Evolutionary conservation across 768 basidiomycete species (phyloP), one percentile per base, ranked within the genome.

Genomic region (Serendipita sp.): DNA sequence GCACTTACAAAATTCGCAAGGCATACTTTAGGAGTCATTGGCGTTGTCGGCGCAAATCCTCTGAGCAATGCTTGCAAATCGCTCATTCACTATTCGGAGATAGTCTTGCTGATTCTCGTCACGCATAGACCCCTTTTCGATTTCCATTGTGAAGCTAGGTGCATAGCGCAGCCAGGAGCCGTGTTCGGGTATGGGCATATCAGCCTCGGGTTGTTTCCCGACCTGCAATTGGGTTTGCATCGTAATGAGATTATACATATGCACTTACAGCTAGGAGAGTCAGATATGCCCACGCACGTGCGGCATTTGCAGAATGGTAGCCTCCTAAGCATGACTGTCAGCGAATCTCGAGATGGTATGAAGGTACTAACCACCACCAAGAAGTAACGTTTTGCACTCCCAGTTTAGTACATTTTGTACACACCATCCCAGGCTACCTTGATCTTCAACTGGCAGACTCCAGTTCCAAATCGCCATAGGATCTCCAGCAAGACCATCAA

Each of bases 401-500:
- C 87, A 87, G 14, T 71, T 66, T 2, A 78, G 74, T 16, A 82
- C 74, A 14, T 74, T 74, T 2, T 75, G 71, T 0, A 88, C 66
- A 66, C 78, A 85, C 88, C 86, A 87, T 3, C 84, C 82, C 62
- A 93, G 71, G 0, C 82, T 84, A 0, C 90, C 86, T 60, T 71
- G 71, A 2, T 69, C 72, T 43, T 78, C 76, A 2, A 72, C 72
- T 7, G 76, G 80, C 28, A 90, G 71, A 3, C 79, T 76, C 83
- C 85, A 84, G 70, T 90, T 85, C 77, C 86, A 84, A 2, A 80
- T 78, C 3, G 79, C 78, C 72, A 84, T 84, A 1, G 87, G 85
- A 71, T 96, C 94, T 0, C 86, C 90, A 0, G 90, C 84, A 2
- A 98, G 78, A 0, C 84, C 90, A 66, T 97, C 94, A 1, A 83